Evolutionary conservation across 257 asterid species (phyloP).

Genomic region (Pogostemon cablin): DNA sequence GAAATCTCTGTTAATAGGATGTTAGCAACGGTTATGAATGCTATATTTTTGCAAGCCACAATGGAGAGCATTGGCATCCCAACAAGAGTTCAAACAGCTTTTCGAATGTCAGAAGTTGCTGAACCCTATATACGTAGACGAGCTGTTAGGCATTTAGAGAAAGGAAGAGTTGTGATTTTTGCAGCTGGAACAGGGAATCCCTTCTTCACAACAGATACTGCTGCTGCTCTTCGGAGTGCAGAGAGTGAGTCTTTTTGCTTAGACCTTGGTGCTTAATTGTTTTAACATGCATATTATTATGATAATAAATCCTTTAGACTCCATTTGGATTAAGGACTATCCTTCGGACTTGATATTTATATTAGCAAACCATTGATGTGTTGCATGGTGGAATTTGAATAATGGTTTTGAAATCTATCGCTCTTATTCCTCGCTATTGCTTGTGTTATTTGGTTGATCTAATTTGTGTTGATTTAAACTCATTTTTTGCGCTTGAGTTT

Average conservation of each 20-base stretch:
- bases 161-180: constrained; percentile 95
- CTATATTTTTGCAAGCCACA: constrained; percentile 93
- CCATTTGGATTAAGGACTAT: background rate
- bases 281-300: background rate
- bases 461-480: no score
- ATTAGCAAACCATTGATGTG: background rate
- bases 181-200: constrained; percentile 99
- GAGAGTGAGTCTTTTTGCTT: constrained; percentile 69
- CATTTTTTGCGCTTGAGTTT: no score
- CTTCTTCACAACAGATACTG: constrained; percentile 99
- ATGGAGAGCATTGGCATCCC: constrained; percentile 99
- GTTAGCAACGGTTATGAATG: constrained; percentile 99
- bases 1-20: constrained; percentile 51
- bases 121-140: constrained; percentile 95
- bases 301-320: constrained; percentile 10
- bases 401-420: background rate
- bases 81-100: constrained; percentile 97
- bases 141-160: constrained; percentile 95
- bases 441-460: background rate
- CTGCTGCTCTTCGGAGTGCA: constrained; percentile 94
- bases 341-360: background rate
- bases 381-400: background rate
- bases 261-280: constrained; percentile 16
- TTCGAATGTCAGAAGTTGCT: constrained; percentile 98
- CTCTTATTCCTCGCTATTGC: background rate